phyloP scores from a whole-genome alignment of 169 alveolate species.

The Eimeria acervulina region DNA sequence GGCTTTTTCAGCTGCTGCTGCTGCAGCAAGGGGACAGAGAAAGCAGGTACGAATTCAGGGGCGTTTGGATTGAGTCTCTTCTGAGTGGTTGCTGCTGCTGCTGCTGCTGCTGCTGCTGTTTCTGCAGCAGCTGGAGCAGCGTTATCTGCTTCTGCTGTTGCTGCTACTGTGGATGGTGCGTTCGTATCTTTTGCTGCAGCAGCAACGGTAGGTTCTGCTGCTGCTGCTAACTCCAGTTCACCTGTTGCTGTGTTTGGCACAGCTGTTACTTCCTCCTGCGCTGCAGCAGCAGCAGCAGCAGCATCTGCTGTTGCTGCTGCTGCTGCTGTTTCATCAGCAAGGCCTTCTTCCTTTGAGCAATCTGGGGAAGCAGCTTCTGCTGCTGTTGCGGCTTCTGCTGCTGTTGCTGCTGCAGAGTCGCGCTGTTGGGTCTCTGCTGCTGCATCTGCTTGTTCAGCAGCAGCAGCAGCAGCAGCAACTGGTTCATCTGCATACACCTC shows the following conservation, averaged over 20 bases:
- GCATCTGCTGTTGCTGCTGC: no score
- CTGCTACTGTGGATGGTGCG: background rate
- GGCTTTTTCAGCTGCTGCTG: no score
- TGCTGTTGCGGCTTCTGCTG: no score
- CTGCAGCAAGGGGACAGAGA: background rate
- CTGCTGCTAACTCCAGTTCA: background rate
- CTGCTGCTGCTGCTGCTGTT: conserved; percentile 56
- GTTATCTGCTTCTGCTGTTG: background rate
- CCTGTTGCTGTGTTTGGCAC: background rate
- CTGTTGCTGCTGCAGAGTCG: background rate
- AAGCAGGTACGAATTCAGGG: conserved; percentile 28
- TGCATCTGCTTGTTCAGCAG: background rate
- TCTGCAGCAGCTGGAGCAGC: background rate
- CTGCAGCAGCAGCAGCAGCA: conserved; percentile 13
- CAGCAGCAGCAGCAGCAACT: background rate
- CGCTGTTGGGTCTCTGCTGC: conserved; percentile 1
- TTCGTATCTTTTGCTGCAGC: conserved; percentile 28
- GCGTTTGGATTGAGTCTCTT: conserved; percentile 21
- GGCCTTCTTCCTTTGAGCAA: no score
- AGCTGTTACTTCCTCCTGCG: background rate
- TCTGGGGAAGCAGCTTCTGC: no score
- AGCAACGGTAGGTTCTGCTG: no score
- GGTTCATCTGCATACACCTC: background rate
- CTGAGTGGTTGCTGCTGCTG: conserved; percentile 20
- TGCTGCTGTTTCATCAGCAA: no score